These are phyloP conservation scores for Saccharomycopsis sp. DNA, from an alignment of 805 yeast species.

Conservation along the genomic window DNA sequence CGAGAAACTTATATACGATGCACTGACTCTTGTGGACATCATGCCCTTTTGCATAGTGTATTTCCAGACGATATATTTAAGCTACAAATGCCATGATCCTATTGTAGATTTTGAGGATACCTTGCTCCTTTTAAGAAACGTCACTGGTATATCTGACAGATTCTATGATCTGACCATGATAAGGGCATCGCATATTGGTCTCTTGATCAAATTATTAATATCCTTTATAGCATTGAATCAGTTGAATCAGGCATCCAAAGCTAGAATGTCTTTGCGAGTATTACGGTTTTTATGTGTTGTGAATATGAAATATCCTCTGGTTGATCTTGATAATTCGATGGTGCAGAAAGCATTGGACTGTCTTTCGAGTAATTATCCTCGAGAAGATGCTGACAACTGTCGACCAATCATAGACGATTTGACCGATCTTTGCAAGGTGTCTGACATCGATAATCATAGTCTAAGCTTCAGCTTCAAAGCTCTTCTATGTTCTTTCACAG, in stretches of 20 bases:
- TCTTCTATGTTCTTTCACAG: not conserved
- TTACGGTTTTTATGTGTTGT: not conserved
- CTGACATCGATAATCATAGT: not conserved
- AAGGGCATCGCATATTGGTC: not conserved
- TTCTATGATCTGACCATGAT: not conserved
- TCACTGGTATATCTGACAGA: not conserved
- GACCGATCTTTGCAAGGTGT: not conserved
- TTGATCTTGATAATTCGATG: constrained; percentile 5
- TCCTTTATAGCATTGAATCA: not conserved
- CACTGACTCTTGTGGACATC: not conserved
- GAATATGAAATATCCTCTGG: not conserved
- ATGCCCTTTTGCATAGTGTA: not conserved
- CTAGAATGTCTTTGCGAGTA: not conserved
- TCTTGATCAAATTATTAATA: not conserved
- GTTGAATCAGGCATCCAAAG: not conserved
- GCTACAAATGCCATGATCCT: not conserved
- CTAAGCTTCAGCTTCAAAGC: not conserved
- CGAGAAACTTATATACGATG: not conserved
- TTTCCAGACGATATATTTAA: constrained; percentile 1
- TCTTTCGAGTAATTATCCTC: not conserved
- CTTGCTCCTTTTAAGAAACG: not conserved
- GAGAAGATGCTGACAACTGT: too few species aligned
- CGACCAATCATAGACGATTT: not conserved
- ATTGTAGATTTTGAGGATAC: not conserved
- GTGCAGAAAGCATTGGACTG: not conserved